These are phyloP conservation scores for Gamarada debralockiae DNA, from an alignment of 495 filamentous ascomycete genomes.

Conservation along the genomic window DNA sequence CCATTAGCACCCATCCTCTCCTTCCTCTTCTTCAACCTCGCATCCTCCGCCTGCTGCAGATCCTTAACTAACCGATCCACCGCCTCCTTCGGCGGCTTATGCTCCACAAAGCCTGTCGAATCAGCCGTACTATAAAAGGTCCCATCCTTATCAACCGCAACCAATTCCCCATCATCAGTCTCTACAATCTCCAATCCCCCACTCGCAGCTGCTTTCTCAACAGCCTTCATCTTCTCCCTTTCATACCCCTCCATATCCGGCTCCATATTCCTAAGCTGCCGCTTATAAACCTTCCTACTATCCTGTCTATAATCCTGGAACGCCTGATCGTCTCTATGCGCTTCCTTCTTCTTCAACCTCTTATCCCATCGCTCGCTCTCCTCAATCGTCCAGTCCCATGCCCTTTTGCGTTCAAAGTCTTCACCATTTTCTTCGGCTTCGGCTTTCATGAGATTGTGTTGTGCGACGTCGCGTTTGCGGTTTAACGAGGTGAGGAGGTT, in stretches of 20 bases:
- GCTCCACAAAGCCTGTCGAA: slow-evolving; percentile 73
- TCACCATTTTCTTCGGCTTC: slow-evolving; percentile 79
- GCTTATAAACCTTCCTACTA: slow-evolving; percentile 88
- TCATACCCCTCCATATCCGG: slow-evolving; percentile 78
- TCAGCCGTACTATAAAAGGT: slow-evolving; percentile 87
- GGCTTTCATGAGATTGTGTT: slow-evolving; percentile 90
- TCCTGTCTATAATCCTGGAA: slow-evolving; percentile 89
- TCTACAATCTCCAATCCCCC: slow-evolving; percentile 90
- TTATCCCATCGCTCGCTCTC: slow-evolving; percentile 93
- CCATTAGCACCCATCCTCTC: slow-evolving; percentile 71
- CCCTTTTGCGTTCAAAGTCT: slow-evolving; percentile 95
- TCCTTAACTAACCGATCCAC: slow-evolving; percentile 86
- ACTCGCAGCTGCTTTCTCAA: slow-evolving; percentile 74
- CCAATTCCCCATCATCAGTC: slow-evolving; percentile 88
- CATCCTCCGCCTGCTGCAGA: slow-evolving; percentile 83
- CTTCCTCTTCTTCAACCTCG: slow-evolving; percentile 75
- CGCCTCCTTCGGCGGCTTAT: slow-evolving; percentile 85
- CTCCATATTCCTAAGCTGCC: slow-evolving; percentile 71
- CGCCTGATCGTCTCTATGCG: slow-evolving; percentile 76
- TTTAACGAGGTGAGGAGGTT: slow-evolving; percentile 64
- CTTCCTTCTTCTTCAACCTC: slow-evolving; percentile 79
- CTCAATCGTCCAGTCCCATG: slow-evolving; percentile 97
- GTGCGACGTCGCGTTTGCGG: slow-evolving; percentile 79
- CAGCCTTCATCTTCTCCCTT: slow-evolving; percentile 74
- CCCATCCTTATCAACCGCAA: slow-evolving; percentile 87